phyloP scores from a whole-genome alignment of 2,329 filamentous ascomycete species.

The Elsinoe fawcettii region DNA sequence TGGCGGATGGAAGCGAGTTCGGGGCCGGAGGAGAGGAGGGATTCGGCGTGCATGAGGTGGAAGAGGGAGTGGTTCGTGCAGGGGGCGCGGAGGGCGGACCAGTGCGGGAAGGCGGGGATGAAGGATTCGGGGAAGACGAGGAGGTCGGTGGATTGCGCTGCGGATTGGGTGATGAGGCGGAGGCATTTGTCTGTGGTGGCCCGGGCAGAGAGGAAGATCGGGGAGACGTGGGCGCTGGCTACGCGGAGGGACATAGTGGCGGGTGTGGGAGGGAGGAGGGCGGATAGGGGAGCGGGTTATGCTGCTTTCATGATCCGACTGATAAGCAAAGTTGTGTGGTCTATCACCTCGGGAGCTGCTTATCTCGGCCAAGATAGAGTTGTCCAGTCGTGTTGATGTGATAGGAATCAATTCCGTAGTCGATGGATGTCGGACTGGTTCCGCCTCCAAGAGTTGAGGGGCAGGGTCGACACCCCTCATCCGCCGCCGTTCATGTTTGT shows the following conservation, averaged over 20 bases:
- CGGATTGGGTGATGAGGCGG: slow-evolving; percentile 39
- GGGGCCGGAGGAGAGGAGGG: slow-evolving; percentile 39
- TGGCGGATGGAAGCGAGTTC: slow-evolving; percentile 38
- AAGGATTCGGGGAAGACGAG: slow-evolving; percentile 49
- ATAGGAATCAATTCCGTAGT: not conserved
- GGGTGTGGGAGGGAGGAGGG: not conserved
- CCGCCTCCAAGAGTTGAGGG: not conserved
- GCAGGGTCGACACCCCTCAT: no score
- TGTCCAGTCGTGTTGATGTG: not conserved
- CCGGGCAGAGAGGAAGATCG: slow-evolving; percentile 42
- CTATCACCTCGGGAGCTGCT: no score
- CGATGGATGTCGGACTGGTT: not conserved
- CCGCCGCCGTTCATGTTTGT: not conserved
- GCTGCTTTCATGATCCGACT: no score
- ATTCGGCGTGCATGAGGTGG: slow-evolving; percentile 38
- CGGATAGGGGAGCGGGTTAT: no score
- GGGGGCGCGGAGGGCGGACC: slow-evolving; percentile 41
- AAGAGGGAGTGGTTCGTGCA: slow-evolving; percentile 46
- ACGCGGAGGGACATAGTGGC: slow-evolving; percentile 20
- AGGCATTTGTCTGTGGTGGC: slow-evolving; percentile 43
- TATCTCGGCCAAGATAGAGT: no score
- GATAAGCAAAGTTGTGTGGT: no score
- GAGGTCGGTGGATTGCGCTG: slow-evolving; percentile 39
- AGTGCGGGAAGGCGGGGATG: slow-evolving; percentile 48
- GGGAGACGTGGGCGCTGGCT: slow-evolving; percentile 29